Conservation (phyloP, 176 grass and related monocot species). For the Zea mays region DNA sequence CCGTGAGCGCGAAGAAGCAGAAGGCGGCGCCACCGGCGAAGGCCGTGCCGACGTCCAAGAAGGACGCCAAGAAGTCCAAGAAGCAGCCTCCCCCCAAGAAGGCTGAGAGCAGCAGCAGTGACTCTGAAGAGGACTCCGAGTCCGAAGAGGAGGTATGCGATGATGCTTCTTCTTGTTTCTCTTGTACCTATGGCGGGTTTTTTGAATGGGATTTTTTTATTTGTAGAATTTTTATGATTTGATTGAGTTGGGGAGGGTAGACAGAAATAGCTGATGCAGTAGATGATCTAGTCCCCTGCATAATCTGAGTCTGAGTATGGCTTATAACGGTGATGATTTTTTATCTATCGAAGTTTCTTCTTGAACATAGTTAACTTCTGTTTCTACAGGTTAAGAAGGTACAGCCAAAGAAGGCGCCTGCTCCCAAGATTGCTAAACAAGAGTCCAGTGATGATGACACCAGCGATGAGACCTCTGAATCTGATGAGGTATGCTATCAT, state of each 20-base stretch:
- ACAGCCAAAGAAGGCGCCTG: conserved; percentile 49
- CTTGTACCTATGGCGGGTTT: too few relatives aligned
- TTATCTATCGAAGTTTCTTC: neutral
- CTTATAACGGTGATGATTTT: neutral
- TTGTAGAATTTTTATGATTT: neutral
- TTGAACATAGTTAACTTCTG: neutral
- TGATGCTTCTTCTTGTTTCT: neutral
- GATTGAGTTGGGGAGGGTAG: neutral
- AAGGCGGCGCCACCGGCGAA: conserved; percentile 48
- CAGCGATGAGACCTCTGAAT: conserved; percentile 58
- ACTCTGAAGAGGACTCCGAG: conserved; percentile 61
- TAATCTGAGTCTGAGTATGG: neutral
- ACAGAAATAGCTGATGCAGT: neutral
- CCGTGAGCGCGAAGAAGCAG: conserved; percentile 62
- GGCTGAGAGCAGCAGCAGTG: conserved; percentile 46
- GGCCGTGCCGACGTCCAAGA: conserved; percentile 21
- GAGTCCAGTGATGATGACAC: conserved; percentile 58
- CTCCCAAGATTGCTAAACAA: conserved; percentile 42
- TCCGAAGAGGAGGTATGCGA: conserved; percentile 62
- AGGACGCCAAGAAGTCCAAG: conserved; percentile 30
- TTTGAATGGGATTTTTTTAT: neutral
- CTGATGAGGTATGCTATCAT: conserved; percentile 58
- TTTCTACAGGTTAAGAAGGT: conserved; percentile 51
- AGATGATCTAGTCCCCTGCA: neutral
- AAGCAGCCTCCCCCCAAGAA: conserved; percentile 60